Evolutionary conservation across 2,329 filamentous ascomycete genomes (phyloP).

Genomic region (Calonectria fujianensis): DNA sequence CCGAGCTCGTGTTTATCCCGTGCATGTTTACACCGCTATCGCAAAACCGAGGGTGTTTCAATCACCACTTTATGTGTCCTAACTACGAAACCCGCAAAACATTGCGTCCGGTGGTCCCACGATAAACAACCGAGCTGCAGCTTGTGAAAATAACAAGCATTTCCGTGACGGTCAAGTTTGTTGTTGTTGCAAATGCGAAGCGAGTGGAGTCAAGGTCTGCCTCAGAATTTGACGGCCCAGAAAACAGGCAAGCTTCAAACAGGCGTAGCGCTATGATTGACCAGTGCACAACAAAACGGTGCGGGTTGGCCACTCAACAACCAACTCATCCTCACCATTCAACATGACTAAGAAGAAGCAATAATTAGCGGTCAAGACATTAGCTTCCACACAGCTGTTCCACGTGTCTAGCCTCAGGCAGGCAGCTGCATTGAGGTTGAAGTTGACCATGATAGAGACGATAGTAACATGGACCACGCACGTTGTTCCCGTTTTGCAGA

Average conservation of each 20-base stretch:
- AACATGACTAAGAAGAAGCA: background rate
- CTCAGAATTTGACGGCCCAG: background rate
- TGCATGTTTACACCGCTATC: conserved; percentile 11
- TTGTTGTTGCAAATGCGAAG: background rate
- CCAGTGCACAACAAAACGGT: conserved; percentile 9
- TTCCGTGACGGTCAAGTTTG: background rate
- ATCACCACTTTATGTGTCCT: background rate
- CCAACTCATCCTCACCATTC: background rate
- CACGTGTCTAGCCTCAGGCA: background rate
- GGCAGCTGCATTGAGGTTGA: background rate
- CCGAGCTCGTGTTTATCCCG: background rate
- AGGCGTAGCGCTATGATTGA: background rate
- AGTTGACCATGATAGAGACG: background rate
- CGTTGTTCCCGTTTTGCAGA: background rate
- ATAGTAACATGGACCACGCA: background rate
- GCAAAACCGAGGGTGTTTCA: conserved; percentile 9
- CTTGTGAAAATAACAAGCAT: conserved; percentile 3
- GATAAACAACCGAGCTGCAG: background rate
- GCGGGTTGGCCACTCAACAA: conserved; percentile 1
- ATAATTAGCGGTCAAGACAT: conserved; percentile 2
- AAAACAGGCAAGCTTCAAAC: background rate
- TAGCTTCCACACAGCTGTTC: background rate
- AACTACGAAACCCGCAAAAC: background rate
- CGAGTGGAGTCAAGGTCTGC: background rate
- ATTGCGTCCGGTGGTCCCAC: background rate